Base-by-base conservation (phyloP, 2,329 filamentous ascomycete species). In the Fusarium stilboides region DNA sequence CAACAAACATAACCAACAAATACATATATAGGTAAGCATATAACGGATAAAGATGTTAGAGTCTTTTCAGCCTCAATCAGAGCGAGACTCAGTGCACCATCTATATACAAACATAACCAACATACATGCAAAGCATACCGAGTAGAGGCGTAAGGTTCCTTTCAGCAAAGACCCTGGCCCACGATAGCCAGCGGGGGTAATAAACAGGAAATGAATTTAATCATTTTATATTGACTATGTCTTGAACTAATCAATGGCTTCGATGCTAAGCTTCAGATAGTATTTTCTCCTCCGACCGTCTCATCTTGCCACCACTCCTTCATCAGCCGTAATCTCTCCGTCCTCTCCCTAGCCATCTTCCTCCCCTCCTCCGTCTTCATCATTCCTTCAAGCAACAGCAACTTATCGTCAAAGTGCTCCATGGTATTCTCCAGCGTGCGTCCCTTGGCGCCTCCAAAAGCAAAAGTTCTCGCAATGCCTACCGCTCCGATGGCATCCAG, bases 401-500 rank as follows among this genome's bases (percentile, higher is more conserved):
- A 80, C 82, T 96, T 97, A 52, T 91, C 90, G 40, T 88, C 87
- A 74, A 97, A 93, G 82, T 97, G 93, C 47, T 87, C 83, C 65
- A 97, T 87, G 8, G 90, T 88, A 46, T 88, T 87, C 39, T 85
- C 84, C 84, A 97, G 81, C 43, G 84, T 86, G 24, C 83, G 81
- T 6, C 79, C 78, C 77, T 86, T 88, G 13, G 89, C 91, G 0
- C 91, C 94, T 0, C 91, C 89, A 77, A 89, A 98, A 6, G 80
- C 75, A 71, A 82, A 82, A 8, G 76, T 88, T 43, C 95, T 84
- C 3, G 88, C 94, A 58, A 97, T 90, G 1, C 95, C 95, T 31
- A 98, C 88, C 0, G 92, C 93, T 1, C 94, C 95, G 50, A 98
- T 90, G 6, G 94, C 92, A 80, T 98, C 95, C n/a, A 98, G 83